These are phyloP conservation scores for Golubevia sp. DNA, from an alignment of 1,284 basidiomycete genomes.

Conservation along the genomic window DNA sequence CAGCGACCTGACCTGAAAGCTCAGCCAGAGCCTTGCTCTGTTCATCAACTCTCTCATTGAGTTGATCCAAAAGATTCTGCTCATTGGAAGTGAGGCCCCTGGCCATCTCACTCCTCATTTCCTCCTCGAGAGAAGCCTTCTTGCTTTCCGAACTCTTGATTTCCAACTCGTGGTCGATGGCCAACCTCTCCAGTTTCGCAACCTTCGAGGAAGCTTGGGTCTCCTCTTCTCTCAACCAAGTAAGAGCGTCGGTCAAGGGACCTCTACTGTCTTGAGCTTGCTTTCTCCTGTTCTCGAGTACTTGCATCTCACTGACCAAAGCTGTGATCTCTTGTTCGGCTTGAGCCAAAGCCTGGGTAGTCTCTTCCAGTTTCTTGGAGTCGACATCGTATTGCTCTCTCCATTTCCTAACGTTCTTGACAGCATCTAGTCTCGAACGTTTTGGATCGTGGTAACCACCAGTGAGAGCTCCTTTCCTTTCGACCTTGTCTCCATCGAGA, in stretches of 20 bases:
- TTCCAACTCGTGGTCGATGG: conserved; percentile 76
- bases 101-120: conserved; percentile 77
- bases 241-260: conserved; percentile 71
- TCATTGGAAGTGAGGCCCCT: conserved; percentile 77
- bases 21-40: conserved; percentile 75
- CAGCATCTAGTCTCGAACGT: conserved; percentile 84
- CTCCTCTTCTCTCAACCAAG: conserved; percentile 71
- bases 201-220: conserved; percentile 73
- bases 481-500: conserved; percentile 94
- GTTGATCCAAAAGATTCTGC: conserved; percentile 70
- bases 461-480: conserved; percentile 91
- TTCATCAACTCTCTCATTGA: conserved; percentile 78
- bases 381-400: conserved; percentile 74
- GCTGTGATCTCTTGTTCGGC: conserved; percentile 88
- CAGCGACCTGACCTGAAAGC: conserved; percentile 72
- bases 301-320: conserved; percentile 75
- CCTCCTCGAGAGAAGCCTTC: conserved; percentile 72
- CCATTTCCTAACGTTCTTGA: conserved; percentile 80
- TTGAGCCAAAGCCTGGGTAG: conserved; percentile 72
- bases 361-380: conserved; percentile 72
- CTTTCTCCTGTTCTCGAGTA: conserved; percentile 72
- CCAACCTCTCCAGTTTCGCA: conserved; percentile 71
- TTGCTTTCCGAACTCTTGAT: conserved; percentile 68
- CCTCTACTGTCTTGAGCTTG: conserved; percentile 75
- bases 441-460: conserved; percentile 94